These are phyloP conservation scores for Fusarium newnesense DNA, from an alignment of 2,329 filamentous ascomycete species.

Conservation along the genomic window DNA sequence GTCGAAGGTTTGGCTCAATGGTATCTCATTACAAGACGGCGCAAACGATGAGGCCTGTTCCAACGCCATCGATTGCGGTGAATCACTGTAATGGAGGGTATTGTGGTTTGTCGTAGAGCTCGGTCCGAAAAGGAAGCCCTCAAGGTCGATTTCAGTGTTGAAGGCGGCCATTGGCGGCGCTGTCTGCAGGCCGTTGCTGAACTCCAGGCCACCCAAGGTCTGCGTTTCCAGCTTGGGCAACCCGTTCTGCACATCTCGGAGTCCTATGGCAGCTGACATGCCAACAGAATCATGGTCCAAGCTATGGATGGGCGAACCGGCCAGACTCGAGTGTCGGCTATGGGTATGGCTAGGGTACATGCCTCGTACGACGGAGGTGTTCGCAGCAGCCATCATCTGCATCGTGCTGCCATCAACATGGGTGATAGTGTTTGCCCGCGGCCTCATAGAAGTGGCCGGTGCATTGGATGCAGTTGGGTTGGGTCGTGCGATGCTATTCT, in stretches of 20 bases:
- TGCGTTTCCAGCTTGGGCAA: slow-evolving; percentile 87
- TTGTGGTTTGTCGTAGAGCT: slow-evolving; percentile 76
- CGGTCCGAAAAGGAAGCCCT: slow-evolving; percentile 73
- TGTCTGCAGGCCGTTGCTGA: slow-evolving; percentile 76
- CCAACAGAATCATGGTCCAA: slow-evolving; percentile 74
- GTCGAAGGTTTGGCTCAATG: slow-evolving; percentile 70
- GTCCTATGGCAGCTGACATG: slow-evolving; percentile 75
- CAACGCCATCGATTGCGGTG: slow-evolving; percentile 73
- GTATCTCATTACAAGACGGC: slow-evolving; percentile 66
- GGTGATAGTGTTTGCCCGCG: slow-evolving; percentile 94
- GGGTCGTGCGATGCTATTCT: slow-evolving; percentile 83
- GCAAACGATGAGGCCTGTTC: slow-evolving; percentile 70
- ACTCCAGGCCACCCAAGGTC: slow-evolving; percentile 71
- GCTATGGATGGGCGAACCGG: slow-evolving; percentile 69
- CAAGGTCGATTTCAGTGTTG: slow-evolving; percentile 61
- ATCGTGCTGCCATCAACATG: slow-evolving; percentile 84
- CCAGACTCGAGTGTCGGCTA: slow-evolving; percentile 79
- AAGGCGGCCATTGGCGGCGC: slow-evolving; percentile 68
- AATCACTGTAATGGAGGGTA: slow-evolving; percentile 84
- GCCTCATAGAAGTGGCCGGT: slow-evolving; percentile 71
- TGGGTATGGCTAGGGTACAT: slow-evolving; percentile 67
- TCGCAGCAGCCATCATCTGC: slow-evolving; percentile 69
- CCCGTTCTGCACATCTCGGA: slow-evolving; percentile 73
- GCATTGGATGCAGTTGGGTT: slow-evolving; percentile 54
- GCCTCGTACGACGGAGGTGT: slow-evolving; percentile 60